Evolutionary conservation across 2,329 filamentous ascomycete species (phyloP).

Genomic region (Ophiostoma pallidulum): DNA sequence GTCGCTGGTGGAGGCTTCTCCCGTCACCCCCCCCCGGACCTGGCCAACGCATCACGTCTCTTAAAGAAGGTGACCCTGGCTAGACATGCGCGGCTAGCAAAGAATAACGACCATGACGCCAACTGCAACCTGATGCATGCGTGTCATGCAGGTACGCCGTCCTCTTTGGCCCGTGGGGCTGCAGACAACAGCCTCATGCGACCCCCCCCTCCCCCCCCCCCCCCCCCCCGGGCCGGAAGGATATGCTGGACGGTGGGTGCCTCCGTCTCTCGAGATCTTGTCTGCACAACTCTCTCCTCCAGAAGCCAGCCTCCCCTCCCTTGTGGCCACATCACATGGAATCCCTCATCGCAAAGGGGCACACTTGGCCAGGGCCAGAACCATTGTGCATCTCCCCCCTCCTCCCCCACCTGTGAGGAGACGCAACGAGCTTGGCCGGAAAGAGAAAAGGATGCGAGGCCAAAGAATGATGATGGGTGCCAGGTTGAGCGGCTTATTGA

Average conservation of each 20-base stretch:
- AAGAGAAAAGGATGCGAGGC: not conserved
- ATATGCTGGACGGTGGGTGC: no score
- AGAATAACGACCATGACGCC: not conserved
- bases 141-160: not conserved
- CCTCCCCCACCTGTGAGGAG: not conserved
- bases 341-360: no score
- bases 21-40: not conserved
- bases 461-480: not conserved
- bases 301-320: no score
- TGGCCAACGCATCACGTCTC: no score
- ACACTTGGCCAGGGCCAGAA: no score
- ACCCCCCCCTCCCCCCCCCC: not conserved
- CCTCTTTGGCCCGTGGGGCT: not conserved
- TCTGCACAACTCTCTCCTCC: no score
- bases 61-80: no score
- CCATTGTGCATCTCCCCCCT: not conserved
- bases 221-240: not conserved
- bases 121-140: slow-evolving; percentile 1
- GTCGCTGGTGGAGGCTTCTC: not conserved
- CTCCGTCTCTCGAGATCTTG: not conserved
- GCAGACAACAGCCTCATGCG: slow-evolving; percentile 6
- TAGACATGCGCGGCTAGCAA: no score
- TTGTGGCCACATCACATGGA: no score
- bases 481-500: slow-evolving; percentile 5
- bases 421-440: no score